A percentile compares a stretch with the other conserved stretches of the same genome.
These are phyloP conservation scores for Magnolia kwangsiensis DNA, from an alignment of 164 flowering plant species.

Conservation along the genomic window DNA sequence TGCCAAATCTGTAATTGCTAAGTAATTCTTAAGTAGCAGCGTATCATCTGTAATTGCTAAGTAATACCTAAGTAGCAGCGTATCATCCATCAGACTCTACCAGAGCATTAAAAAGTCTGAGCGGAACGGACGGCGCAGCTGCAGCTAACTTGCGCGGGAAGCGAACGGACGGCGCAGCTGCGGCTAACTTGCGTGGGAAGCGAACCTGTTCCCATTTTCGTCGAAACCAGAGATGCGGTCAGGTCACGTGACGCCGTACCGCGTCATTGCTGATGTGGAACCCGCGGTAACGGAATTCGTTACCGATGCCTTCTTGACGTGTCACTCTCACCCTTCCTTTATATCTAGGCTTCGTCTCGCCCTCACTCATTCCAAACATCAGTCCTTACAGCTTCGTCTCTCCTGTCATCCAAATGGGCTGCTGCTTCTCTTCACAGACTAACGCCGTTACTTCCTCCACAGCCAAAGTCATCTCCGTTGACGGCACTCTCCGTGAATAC, in stretches of 20 bases:
- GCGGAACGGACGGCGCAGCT: not conserved
- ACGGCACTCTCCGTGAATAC: constrained; percentile 37
- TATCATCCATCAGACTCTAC: too few relatives aligned
- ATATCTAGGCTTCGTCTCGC: not conserved
- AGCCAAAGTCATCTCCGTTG: constrained; percentile 34
- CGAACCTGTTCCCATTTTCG: not conserved
- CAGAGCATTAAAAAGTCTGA: too few relatives aligned
- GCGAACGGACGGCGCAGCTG: not conserved
- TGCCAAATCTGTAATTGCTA: too few relatives aligned
- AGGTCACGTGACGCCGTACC: not conserved
- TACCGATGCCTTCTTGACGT: not conserved
- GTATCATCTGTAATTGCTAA: too few relatives aligned
- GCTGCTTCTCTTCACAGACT: not conserved
- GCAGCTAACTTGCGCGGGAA: not conserved
- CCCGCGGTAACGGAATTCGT: not conserved
- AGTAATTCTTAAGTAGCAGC: too few relatives aligned
- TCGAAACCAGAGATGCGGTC: not conserved
- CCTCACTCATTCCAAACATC: not conserved
- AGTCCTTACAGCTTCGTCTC: not conserved
- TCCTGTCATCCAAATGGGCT: not conserved
- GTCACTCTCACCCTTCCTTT: not conserved
- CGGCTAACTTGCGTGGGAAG: not conserved
- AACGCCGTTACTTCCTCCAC: constrained; percentile 6
- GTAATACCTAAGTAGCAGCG: too few relatives aligned
- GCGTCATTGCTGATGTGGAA: not conserved